phyloP scores from a whole-genome alignment of 1,284 basidiomycete genomes.

The Ustilago shanxiensis region DNA sequence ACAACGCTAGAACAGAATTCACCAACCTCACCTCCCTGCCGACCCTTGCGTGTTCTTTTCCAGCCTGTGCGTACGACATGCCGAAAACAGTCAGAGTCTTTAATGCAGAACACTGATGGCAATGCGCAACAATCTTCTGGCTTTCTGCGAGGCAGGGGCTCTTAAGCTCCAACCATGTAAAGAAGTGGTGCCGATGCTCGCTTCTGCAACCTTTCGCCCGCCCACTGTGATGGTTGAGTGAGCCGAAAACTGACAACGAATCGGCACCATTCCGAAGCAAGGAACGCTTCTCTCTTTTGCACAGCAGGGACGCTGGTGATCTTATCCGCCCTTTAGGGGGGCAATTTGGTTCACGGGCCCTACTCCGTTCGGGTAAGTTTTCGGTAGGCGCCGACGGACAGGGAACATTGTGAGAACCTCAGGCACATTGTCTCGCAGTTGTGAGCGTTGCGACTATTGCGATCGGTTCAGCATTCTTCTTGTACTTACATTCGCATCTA shows the following conservation, averaged over 20 bases:
- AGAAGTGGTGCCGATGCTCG: not conserved
- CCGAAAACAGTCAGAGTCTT: not conserved
- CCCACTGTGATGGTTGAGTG: not conserved
- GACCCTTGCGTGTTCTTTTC: not conserved
- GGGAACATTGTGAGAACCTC: not conserved
- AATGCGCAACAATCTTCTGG: not conserved
- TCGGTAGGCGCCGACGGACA: not conserved
- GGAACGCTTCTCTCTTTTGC: not conserved
- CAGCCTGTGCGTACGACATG: not conserved
- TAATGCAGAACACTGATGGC: not conserved
- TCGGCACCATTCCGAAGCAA: constrained; percentile 5
- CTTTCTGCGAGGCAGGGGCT: not conserved
- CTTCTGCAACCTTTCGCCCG: not conserved
- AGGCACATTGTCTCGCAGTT: not conserved
- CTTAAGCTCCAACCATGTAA: not conserved
- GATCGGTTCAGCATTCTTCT: not conserved
- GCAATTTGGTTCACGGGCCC: too few species aligned
- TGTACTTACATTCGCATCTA: not conserved
- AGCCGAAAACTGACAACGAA: not conserved
- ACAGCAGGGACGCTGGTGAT: not conserved
- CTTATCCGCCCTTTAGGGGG: too few species aligned
- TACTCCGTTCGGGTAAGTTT: too few species aligned
- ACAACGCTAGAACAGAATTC: not conserved
- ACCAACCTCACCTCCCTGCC: not conserved
- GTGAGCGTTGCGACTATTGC: not conserved